Percentiles rank a stretch among this genome's conserved stretches.
phyloP scores from a whole-genome alignment of 2,329 filamentous ascomycete genomes.

The Talaromyces sp. region DNA sequence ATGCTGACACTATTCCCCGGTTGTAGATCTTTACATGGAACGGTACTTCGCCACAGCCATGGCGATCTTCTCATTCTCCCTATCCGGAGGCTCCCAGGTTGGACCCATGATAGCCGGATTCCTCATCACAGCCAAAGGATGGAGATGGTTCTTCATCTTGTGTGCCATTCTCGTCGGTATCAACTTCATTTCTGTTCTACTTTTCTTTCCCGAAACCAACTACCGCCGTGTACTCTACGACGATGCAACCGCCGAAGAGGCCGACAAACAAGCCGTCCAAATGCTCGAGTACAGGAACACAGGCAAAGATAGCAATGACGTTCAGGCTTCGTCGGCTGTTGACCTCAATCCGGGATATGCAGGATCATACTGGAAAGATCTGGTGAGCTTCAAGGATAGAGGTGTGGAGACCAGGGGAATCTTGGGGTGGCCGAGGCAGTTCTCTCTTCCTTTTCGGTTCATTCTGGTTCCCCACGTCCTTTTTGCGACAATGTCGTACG shows the following conservation, averaged over 20 bases:
- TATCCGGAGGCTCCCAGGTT: constrained; percentile 34
- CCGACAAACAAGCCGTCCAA: constrained; percentile 20
- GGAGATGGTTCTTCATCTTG: constrained; percentile 39
- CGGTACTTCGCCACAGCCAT: constrained; percentile 31
- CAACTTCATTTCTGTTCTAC: constrained; percentile 31
- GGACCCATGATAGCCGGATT: constrained; percentile 36
- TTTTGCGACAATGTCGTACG: constrained; percentile 28
- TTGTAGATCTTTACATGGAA: constrained; percentile 28
- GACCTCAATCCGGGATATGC: constrained; percentile 23
- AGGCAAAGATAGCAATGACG: background rate
- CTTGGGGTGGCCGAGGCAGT: constrained; percentile 17
- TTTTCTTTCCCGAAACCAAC: constrained; percentile 36
- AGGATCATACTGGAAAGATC: constrained; percentile 29
- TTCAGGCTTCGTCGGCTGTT: constrained; percentile 10
- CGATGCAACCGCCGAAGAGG: constrained; percentile 23
- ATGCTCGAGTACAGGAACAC: background rate
- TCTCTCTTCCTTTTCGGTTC: constrained; percentile 27
- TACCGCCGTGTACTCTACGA: constrained; percentile 27
- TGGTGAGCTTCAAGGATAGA: constrained; percentile 27
- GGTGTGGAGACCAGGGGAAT: constrained; percentile 21
- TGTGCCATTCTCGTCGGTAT: constrained; percentile 30
- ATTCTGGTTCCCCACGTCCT: constrained; percentile 26
- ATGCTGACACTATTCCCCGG: constrained; percentile 14
- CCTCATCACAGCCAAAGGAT: constrained; percentile 32
- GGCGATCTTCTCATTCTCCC: constrained; percentile 32